These are phyloP conservation scores for Penicillium sp. DNA, from an alignment of 2,329 filamentous ascomycete species.

Conservation along the genomic window DNA sequence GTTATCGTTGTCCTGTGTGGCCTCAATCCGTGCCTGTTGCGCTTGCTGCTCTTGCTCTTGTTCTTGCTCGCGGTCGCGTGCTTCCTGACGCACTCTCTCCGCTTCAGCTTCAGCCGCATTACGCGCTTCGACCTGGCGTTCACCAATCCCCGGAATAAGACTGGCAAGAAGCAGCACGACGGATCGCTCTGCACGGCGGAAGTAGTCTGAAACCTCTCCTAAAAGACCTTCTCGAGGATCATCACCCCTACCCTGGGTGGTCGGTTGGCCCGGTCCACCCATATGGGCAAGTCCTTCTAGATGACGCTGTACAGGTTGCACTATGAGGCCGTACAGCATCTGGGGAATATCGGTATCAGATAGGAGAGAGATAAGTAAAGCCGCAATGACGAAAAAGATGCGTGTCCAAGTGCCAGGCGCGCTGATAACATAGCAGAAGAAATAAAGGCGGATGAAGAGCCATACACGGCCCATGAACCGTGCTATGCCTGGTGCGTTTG, in stretches of 20 bases:
- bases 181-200: conserved; percentile 54
- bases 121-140: conserved; percentile 58
- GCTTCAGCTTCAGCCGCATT: conserved; percentile 50
- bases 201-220: conserved; percentile 22
- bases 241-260: background rate
- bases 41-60: background rate
- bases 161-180: conserved; percentile 63
- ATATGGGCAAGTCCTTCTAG: conserved; percentile 44
- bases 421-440: conserved; percentile 59
- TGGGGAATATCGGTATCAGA: conserved; percentile 42
- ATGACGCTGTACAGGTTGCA: conserved; percentile 44
- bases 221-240: background rate
- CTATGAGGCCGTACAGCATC: conserved; percentile 32
- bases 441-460: conserved; percentile 58
- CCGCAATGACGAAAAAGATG: conserved; percentile 38
- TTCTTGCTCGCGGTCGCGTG: background rate
- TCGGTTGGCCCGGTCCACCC: conserved; percentile 16
- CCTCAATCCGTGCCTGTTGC: background rate
- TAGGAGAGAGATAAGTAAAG: conserved; percentile 40
- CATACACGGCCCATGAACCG: conserved; percentile 46
- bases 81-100: conserved; percentile 14
- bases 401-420: conserved; percentile 48
- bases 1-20: background rate
- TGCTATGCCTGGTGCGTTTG: background rate
- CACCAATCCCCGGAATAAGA: conserved; percentile 61